Percentiles rank a stretch among this genome's conserved stretches.
Evolutionary conservation across 1,284 basidiomycete genomes (phyloP).

Genomic region (Trametes versicolor): DNA sequence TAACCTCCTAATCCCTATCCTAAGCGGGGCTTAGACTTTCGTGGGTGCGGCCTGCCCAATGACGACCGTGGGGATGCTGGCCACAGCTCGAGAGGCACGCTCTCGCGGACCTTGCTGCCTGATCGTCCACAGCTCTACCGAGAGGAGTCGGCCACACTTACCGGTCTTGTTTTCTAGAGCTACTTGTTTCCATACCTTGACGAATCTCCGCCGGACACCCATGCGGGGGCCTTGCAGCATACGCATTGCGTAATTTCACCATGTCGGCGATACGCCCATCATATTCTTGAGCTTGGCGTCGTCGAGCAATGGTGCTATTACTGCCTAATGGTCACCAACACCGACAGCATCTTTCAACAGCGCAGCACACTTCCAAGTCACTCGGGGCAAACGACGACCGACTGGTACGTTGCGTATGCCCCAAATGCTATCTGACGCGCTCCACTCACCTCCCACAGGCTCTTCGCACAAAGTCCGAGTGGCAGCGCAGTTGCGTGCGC

Average conservation of each 20-base stretch:
- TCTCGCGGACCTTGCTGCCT: slow-evolving; percentile 16
- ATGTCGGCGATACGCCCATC: not conserved
- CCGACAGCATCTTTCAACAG: slow-evolving; percentile 6
- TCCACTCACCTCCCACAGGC: slow-evolving; percentile 16
- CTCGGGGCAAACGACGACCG: not conserved
- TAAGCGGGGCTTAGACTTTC: slow-evolving; percentile 1
- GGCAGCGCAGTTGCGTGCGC: not conserved
- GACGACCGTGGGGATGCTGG: not conserved
- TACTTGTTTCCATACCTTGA: not conserved
- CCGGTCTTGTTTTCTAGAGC: not conserved
- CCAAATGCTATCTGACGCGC: slow-evolving; percentile 18
- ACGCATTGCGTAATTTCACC: not conserved
- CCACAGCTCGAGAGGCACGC: not conserved
- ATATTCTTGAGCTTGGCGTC: not conserved
- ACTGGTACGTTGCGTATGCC: slow-evolving; percentile 9
- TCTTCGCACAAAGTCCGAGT: slow-evolving; percentile 18
- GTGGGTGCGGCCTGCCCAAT: slow-evolving; percentile 5
- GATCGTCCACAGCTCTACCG: slow-evolving; percentile 3
- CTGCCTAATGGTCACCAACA: not conserved
- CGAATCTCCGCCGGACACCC: not conserved
- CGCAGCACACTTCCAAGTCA: not conserved
- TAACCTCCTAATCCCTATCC: not conserved
- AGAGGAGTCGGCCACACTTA: not conserved
- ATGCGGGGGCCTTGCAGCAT: not conserved
- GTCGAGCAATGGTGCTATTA: slow-evolving; percentile 2